Evolutionary conservation across 2,329 filamentous ascomycete genomes (phyloP).

Genomic region (Aspergillus sclerotialis): DNA sequence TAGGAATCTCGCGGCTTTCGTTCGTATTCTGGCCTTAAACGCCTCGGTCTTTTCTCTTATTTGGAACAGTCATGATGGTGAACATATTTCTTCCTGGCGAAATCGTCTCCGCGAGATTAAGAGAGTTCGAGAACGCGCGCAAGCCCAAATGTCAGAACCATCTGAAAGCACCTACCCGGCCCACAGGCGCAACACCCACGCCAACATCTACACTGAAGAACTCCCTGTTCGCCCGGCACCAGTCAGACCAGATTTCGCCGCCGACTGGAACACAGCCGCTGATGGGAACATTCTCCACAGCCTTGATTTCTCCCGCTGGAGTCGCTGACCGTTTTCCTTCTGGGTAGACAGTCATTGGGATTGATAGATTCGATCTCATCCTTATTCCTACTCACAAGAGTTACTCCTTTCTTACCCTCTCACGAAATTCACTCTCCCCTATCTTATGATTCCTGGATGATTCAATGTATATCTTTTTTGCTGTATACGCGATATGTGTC

Average conservation of each 20-base stretch:
- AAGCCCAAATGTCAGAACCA: constrained; percentile 21
- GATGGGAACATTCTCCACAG: constrained; percentile 33
- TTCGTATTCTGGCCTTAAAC: constrained; percentile 83
- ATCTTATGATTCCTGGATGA: constrained; percentile 6
- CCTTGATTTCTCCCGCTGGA: constrained; percentile 38
- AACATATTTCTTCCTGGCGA: constrained; percentile 85
- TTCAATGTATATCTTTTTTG: constrained; percentile 10
- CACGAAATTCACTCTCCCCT: too few species aligned
- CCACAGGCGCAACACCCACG: constrained; percentile 30
- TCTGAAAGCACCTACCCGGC: constrained; percentile 26
- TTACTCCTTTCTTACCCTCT: too few species aligned
- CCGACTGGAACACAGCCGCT: constrained; percentile 31
- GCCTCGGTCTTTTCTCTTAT: constrained; percentile 88
- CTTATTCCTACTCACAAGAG: too few species aligned
- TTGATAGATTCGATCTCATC: too few species aligned
- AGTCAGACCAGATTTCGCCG: constrained; percentile 27
- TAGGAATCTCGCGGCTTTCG: constrained; percentile 73
- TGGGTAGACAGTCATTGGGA: neutral
- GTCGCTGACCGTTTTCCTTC: constrained; percentile 18
- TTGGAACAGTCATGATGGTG: constrained; percentile 68
- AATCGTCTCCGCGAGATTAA: constrained; percentile 80
- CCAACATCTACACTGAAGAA: constrained; percentile 31
- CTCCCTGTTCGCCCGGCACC: constrained; percentile 22
- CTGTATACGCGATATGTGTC: constrained; percentile 8
- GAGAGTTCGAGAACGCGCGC: constrained; percentile 59